Conservation (phyloP, 257 asterid genomes). For the Echium plantagineum region DNA sequence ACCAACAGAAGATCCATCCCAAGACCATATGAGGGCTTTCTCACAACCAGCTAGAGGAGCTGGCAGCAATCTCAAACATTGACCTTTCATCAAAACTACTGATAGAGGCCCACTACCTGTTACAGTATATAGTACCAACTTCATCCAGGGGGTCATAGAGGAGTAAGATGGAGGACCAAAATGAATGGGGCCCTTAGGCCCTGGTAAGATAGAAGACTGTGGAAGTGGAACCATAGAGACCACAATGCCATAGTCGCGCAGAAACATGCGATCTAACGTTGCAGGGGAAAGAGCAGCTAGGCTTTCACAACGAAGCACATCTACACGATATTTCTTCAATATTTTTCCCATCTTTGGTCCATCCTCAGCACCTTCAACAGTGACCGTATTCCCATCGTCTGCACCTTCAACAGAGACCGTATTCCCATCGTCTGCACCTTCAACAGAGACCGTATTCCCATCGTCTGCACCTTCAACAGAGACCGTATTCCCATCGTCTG, state of each 20-base stretch:
- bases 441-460: constrained; percentile 33
- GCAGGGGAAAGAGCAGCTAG: constrained; percentile 86
- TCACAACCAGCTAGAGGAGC: constrained; percentile 98
- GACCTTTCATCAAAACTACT: constrained; percentile 94
- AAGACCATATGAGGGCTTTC: constrained; percentile 94
- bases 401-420: constrained; percentile 29
- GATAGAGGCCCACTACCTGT: constrained; percentile 87
- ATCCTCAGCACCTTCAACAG: constrained; percentile 30
- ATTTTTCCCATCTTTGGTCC: constrained; percentile 41
- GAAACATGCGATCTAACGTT: constrained; percentile 88
- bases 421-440: constrained; percentile 33
- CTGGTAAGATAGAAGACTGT: constrained; percentile 90
- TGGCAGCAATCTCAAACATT: constrained; percentile 86
- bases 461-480: constrained; percentile 32
- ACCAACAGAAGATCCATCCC: constrained; percentile 93
- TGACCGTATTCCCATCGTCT: constrained; percentile 30
- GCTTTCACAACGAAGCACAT: constrained; percentile 98
- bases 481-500: constrained; percentile 26
- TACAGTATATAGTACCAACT: constrained; percentile 71
- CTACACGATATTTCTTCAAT: constrained; percentile 63
- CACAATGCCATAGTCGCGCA: constrained; percentile 86
- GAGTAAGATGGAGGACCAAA: constrained; percentile 97
- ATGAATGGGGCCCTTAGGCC: constrained; percentile 93
- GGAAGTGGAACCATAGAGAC: constrained; percentile 99
- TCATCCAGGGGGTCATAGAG: constrained; percentile 99